These are phyloP conservation scores for Mycena rebaudengoi DNA, from an alignment of 768 basidiomycete genomes.

Conservation along the genomic window DNA sequence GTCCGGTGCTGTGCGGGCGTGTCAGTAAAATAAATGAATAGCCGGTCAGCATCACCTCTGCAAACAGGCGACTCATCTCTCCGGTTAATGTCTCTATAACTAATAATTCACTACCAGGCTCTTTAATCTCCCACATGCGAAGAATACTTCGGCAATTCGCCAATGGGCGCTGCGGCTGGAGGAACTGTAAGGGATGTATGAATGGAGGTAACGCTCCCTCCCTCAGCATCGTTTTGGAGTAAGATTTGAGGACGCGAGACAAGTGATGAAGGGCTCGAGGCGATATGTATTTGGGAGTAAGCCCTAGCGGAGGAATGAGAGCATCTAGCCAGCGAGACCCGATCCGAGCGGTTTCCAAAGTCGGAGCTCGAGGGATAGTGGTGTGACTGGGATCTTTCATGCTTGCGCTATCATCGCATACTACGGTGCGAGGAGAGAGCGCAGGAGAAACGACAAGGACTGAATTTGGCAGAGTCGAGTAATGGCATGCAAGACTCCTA, in stretches of 20 bases:
- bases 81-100: slow-evolving; percentile 7
- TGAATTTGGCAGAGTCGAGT: not conserved
- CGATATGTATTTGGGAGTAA: not conserved
- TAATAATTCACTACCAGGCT: slow-evolving; percentile 15
- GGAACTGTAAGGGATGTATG: slow-evolving; percentile 10
- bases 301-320: slow-evolving; percentile 6
- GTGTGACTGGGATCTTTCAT: not conserved
- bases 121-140: slow-evolving; percentile 20
- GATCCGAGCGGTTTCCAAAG: slow-evolving; percentile 7
- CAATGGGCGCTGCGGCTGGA: not conserved
- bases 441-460: not conserved
- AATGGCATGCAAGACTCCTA: not conserved
- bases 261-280: not conserved
- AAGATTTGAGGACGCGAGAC: slow-evolving; percentile 19
- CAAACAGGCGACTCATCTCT: slow-evolving; percentile 12
- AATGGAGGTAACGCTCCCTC: slow-evolving; percentile 14
- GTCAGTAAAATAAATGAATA: not conserved
- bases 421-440: not conserved
- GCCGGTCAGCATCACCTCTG: slow-evolving; percentile 6
- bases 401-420: not conserved
- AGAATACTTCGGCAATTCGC: slow-evolving; percentile 23
- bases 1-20: not conserved
- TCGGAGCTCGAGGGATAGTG: not conserved
- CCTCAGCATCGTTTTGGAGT: slow-evolving; percentile 3
- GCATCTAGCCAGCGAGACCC: slow-evolving; percentile 22